Percentiles rank a stretch among this genome's conserved stretches.
Evolutionary conservation across 139 green algal species (phyloP).

Genomic region (Asterochloris erici): DNA sequence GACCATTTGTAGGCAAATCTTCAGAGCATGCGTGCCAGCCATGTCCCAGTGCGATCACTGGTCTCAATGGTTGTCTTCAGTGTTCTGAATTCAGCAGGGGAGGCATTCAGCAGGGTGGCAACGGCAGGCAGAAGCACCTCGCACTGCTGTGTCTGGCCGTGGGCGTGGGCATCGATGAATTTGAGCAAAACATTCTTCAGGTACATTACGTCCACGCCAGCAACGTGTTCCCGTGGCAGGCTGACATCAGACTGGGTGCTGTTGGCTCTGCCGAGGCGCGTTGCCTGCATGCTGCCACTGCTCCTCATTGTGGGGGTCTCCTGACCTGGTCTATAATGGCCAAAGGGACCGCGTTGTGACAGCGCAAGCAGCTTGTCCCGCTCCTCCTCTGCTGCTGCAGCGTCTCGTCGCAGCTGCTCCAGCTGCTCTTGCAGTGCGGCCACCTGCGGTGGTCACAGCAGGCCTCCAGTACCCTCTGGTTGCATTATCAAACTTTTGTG

Average conservation of each 20-base stretch:
- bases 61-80: slow-evolving; percentile 20
- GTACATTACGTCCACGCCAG: slow-evolving; percentile 54
- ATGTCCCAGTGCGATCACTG: slow-evolving; percentile 10
- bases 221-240: slow-evolving; percentile 8
- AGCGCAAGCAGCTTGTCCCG: slow-evolving; percentile 38
- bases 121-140: slow-evolving; percentile 60
- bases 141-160: slow-evolving; percentile 31
- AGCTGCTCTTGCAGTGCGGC: slow-evolving; percentile 13
- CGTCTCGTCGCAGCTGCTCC: slow-evolving; percentile 13
- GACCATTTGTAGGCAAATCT: too few relatives aligned
- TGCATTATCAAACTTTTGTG: too few relatives aligned
- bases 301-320: slow-evolving; percentile 7
- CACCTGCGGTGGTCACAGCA: not conserved
- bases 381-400: slow-evolving; percentile 17
- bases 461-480: not conserved
- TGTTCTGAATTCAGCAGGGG: slow-evolving; percentile 38
- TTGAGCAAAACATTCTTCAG: slow-evolving; percentile 72
- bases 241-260: not conserved
- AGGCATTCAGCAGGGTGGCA: slow-evolving; percentile 53
- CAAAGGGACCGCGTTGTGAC: not conserved
- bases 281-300: slow-evolving; percentile 5
- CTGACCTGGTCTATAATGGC: not conserved
- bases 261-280: slow-evolving; percentile 1
- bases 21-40: not conserved
- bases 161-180: slow-evolving; percentile 56